phyloP scores from a whole-genome alignment of 257 asterid genomes.

The Ophiorrhiza pumila region DNA sequence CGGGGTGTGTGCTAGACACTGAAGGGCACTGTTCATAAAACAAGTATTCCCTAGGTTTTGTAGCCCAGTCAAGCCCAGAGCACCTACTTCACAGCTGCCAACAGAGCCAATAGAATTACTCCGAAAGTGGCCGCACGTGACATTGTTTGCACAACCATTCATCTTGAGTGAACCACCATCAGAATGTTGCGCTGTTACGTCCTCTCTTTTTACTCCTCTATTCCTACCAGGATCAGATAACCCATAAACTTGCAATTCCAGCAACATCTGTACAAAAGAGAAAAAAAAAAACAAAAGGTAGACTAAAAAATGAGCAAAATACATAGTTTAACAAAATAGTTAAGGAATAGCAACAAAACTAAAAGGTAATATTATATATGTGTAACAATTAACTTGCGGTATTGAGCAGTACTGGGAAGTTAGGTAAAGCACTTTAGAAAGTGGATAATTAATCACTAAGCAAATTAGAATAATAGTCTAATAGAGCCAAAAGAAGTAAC shows the following conservation, averaged over 20 bases:
- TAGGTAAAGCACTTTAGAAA: neutral
- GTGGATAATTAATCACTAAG: neutral
- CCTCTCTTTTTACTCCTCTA: slow-evolving; percentile 48
- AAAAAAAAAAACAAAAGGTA: slow-evolving; percentile 20
- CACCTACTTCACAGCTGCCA: slow-evolving; percentile 73
- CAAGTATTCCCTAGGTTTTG: slow-evolving; percentile 97
- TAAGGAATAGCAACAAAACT: neutral
- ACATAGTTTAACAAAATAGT: slow-evolving; percentile 3
- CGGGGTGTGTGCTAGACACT: slow-evolving; percentile 93
- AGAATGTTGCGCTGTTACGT: slow-evolving; percentile 37
- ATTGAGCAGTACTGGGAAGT: neutral
- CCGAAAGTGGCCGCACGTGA: slow-evolving; percentile 39
- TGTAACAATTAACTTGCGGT: neutral
- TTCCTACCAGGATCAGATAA: slow-evolving; percentile 70
- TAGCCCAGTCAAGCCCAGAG: slow-evolving; percentile 84
- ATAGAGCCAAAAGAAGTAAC: neutral
- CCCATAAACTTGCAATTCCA: slow-evolving; percentile 97
- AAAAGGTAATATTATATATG: neutral
- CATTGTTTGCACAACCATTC: slow-evolving; percentile 54
- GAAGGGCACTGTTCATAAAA: slow-evolving; percentile 96
- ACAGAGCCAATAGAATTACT: slow-evolving; percentile 47
- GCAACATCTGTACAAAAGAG: slow-evolving; percentile 52
- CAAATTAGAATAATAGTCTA: neutral
- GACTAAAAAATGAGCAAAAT: slow-evolving; percentile 15
- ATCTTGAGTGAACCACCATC: slow-evolving; percentile 51